phyloP scores from a whole-genome alignment of 139 green algal species.

The Chlorella sp. region DNA sequence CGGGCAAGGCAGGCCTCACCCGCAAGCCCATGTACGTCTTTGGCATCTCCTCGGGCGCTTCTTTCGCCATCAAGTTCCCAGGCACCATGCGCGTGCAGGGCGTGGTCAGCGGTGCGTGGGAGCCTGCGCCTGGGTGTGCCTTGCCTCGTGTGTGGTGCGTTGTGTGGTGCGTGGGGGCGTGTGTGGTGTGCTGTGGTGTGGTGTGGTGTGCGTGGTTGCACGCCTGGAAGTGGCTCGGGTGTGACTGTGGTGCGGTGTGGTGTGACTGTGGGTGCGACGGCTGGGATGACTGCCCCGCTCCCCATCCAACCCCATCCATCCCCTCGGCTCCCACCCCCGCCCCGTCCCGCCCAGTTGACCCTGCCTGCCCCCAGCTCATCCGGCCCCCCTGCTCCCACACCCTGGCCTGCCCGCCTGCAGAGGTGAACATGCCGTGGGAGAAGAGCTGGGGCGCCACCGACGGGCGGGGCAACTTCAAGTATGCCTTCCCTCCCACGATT shows the following conservation, averaged over 20 bases:
- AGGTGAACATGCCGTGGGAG: conserved; percentile 36
- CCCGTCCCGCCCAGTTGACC: no score
- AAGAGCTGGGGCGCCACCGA: conserved; percentile 16
- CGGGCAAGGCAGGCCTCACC: background rate
- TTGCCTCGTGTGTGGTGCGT: background rate
- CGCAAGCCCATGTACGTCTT: conserved; percentile 30
- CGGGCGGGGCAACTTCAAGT: background rate
- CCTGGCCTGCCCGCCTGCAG: background rate
- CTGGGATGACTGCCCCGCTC: background rate
- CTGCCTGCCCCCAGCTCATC: no score
- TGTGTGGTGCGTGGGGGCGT: no score
- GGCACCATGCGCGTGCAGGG: conserved; percentile 19
- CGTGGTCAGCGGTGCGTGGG: background rate
- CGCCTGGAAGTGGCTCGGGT: no score
- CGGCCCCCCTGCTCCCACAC: no score
- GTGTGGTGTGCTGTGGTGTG: no score
- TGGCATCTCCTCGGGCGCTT: conserved; percentile 25
- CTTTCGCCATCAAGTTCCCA: conserved; percentile 36
- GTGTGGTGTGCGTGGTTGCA: no score
- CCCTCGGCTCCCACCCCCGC: background rate
- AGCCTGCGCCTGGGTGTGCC: background rate
- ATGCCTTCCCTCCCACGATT: conserved; percentile 1
- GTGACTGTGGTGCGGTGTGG: no score
- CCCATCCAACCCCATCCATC: no score
- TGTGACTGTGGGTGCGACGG: no score